These are phyloP conservation scores for Trypanosomatidae sp. DNA, from an alignment of 208 protist species.

Conservation along the genomic window DNA sequence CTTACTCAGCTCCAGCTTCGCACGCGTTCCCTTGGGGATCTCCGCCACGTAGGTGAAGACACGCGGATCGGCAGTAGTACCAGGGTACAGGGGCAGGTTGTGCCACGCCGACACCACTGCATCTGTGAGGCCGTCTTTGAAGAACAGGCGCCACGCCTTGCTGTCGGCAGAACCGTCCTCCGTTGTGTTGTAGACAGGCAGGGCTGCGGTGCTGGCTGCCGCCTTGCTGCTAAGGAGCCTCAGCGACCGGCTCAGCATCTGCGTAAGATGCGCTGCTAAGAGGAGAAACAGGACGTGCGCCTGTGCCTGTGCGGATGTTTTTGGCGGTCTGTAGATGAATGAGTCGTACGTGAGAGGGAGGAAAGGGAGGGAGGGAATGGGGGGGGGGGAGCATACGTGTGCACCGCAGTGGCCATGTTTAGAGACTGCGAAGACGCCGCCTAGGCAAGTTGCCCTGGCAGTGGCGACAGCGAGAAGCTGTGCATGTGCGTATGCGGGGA, in stretches of 20 bases:
- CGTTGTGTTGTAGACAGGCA: conserved; percentile 19
- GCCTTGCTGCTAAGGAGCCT: conserved; percentile 2
- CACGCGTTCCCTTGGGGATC: conserved; percentile 86
- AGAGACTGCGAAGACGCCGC: background rate
- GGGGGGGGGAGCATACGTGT: background rate
- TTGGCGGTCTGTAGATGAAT: background rate
- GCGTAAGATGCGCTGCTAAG: background rate
- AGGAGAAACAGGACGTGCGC: background rate
- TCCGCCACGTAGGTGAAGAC: conserved; percentile 80
- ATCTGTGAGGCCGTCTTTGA: conserved; percentile 20
- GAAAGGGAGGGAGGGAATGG: background rate
- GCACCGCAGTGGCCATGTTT: background rate
- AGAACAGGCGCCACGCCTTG: conserved; percentile 63
- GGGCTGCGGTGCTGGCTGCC: background rate
- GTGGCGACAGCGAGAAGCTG: background rate
- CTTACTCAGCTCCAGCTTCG: conserved; percentile 94
- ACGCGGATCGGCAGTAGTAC: conserved; percentile 21
- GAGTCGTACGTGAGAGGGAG: background rate
- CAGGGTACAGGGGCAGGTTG: conserved; percentile 48
- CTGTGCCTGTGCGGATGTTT: background rate
- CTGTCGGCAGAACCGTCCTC: conserved; percentile 26
- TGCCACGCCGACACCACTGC: conserved; percentile 66
- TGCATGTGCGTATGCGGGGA: background rate
- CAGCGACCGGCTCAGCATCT: conserved; percentile 13
- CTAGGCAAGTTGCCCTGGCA: background rate